Percentiles rank a stretch among this genome's conserved stretches.
These are phyloP conservation scores for Monosporascus cannonballus DNA, from an alignment of 2,329 filamentous ascomycete genomes.

Conservation along the genomic window DNA sequence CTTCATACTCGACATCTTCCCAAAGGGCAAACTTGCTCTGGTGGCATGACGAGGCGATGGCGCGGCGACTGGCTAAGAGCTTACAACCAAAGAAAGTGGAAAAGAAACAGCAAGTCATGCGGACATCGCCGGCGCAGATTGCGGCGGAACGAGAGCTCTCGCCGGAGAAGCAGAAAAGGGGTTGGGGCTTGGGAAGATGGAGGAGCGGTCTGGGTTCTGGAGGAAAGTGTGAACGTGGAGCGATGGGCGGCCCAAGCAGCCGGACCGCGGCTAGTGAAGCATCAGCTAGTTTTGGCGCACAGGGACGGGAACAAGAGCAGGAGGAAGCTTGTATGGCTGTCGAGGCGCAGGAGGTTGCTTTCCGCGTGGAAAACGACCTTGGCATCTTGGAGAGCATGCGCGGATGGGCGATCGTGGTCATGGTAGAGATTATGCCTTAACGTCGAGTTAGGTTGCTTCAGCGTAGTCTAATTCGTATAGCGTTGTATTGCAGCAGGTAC, in stretches of 20 bases:
- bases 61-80: constrained; percentile 36
- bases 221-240: neutral
- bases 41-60: constrained; percentile 43
- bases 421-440: constrained; percentile 24
- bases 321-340: constrained; percentile 33
- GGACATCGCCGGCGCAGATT: constrained; percentile 18
- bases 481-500: neutral
- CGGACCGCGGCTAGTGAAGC: neutral
- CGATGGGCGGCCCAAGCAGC: neutral
- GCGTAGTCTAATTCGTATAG: too few relatives aligned
- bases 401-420: constrained; percentile 44
- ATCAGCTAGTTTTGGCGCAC: neutral
- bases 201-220: constrained; percentile 4
- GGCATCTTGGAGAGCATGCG: constrained; percentile 45
- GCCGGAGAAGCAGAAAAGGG: constrained; percentile 27
- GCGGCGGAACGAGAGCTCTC: constrained; percentile 24
- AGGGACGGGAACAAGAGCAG: constrained; percentile 8
- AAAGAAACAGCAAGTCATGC: constrained; percentile 1
- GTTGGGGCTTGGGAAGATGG: constrained; percentile 12
- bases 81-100: constrained; percentile 30
- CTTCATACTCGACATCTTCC: neutral
- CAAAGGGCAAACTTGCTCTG: constrained; percentile 27
- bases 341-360: constrained; percentile 41
- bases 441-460: neutral
- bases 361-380: constrained; percentile 44